A percentile compares a stretch with the other conserved stretches of the same genome.
Evolutionary conservation across 1,284 basidiomycete species (phyloP).

Genomic region (Exsudoporus floridanus): DNA sequence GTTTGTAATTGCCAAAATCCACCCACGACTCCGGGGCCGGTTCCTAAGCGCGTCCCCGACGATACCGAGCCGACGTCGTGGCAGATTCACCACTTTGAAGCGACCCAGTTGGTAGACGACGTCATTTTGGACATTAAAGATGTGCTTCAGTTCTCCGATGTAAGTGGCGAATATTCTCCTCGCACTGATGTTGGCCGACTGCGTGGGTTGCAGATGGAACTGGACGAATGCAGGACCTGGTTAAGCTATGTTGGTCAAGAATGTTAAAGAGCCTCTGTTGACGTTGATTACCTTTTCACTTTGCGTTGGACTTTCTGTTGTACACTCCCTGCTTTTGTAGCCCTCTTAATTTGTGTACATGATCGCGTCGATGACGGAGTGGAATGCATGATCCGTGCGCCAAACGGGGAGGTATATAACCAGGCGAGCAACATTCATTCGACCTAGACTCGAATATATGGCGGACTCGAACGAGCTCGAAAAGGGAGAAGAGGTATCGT

Average conservation of each 20-base stretch:
- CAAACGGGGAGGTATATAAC: neutral
- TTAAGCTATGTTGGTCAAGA: conserved; percentile 9
- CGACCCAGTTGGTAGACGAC: conserved; percentile 36
- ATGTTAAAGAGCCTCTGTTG: neutral
- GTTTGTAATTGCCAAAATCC: conserved; percentile 14
- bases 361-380: conserved; percentile 16
- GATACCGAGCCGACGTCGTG: conserved; percentile 14
- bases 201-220: conserved; percentile 20
- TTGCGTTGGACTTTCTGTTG: neutral
- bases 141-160: conserved; percentile 43
- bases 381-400: too few relatives aligned
- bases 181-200: neutral
- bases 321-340: neutral
- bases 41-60: neutral
- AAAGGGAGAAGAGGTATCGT: conserved; percentile 23
- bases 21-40: neutral
- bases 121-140: conserved; percentile 48
- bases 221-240: conserved; percentile 30
- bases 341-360: conserved; percentile 17
- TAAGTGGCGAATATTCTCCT: conserved; percentile 27
- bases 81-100: conserved; percentile 30
- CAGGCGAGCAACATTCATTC: neutral
- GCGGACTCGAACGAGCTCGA: conserved; percentile 11
- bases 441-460: conserved; percentile 5
- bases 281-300: too few relatives aligned